Percentiles rank a stretch among this genome's conserved stretches.
Conservation (phyloP, 139 green algal genomes). For the Tetraselmis striata region DNA sequence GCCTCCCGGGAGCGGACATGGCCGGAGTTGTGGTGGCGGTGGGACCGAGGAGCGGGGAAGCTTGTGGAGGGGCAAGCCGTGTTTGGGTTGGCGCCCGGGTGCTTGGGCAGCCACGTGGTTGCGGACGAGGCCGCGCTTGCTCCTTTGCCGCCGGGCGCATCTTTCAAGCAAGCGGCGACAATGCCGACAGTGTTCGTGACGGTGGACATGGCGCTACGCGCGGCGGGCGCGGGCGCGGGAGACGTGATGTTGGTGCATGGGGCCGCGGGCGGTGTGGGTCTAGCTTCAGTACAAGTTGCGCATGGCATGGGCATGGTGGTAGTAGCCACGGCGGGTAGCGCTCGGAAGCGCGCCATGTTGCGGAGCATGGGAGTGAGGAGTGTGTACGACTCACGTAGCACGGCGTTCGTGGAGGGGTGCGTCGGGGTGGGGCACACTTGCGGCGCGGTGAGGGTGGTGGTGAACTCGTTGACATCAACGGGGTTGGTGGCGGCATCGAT, state of each 20-base stretch:
- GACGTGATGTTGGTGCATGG: constrained; percentile 64
- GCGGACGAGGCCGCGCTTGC: constrained; percentile 29
- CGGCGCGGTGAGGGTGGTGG: constrained; percentile 53
- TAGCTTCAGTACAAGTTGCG: constrained; percentile 44
- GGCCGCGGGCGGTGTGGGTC: constrained; percentile 71
- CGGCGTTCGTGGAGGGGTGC: constrained; percentile 16
- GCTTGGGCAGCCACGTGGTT: constrained; percentile 61
- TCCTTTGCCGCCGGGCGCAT: constrained; percentile 49
- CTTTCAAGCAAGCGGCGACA: constrained; percentile 64
- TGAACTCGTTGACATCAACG: constrained; percentile 75
- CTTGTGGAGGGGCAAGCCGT: constrained; percentile 45
- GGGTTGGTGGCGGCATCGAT: constrained; percentile 64
- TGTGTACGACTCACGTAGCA: constrained; percentile 11
- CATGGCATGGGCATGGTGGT: constrained; percentile 20
- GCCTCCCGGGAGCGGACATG: constrained; percentile 31
- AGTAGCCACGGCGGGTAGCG: constrained; percentile 57
- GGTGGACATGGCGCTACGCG: constrained; percentile 50
- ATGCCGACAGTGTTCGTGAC: constrained; percentile 79
- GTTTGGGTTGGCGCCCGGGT: constrained; percentile 71
- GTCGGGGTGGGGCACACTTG: neutral
- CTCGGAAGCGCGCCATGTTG: constrained; percentile 64
- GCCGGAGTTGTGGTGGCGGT: constrained; percentile 38
- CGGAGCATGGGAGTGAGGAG: constrained; percentile 36
- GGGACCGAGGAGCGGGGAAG: constrained; percentile 10
- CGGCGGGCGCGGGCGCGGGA: constrained; percentile 23